Evolutionary conservation across 805 yeast genomes (phyloP).

Genomic region (Nematodospora valgi): DNA sequence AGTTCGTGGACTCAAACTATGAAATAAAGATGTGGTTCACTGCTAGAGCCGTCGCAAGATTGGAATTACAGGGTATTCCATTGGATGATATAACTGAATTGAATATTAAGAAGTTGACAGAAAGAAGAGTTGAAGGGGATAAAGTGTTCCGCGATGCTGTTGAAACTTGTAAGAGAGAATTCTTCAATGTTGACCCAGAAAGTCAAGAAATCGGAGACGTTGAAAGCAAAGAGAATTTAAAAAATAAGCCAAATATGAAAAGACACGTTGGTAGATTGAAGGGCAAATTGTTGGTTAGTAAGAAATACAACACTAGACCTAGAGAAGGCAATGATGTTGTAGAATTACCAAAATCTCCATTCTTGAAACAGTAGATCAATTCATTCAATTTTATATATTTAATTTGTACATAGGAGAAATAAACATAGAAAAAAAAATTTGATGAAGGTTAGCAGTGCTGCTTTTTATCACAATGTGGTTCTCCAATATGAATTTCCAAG

Average conservation of each 20-base stretch:
- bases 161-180: constrained; percentile 40
- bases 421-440: not conserved
- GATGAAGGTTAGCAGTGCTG: not conserved
- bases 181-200: constrained; percentile 33
- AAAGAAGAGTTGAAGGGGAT: constrained; percentile 48
- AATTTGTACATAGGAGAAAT: constrained; percentile 5
- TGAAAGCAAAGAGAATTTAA: constrained; percentile 23
- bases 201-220: constrained; percentile 21
- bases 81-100: constrained; percentile 48
- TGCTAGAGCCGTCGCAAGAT: constrained; percentile 83
- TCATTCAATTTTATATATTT: not conserved
- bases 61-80: constrained; percentile 58
- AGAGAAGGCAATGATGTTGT: constrained; percentile 17
- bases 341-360: constrained; percentile 34
- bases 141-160: constrained; percentile 58
- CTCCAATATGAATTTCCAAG: constrained; percentile 20
- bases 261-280: constrained; percentile 23
- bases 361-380: constrained; percentile 11
- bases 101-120: constrained; percentile 52
- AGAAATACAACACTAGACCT: constrained; percentile 30
- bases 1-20: constrained; percentile 64
- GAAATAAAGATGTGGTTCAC: constrained; percentile 74
- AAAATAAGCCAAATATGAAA: constrained; percentile 23
- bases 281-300: constrained; percentile 25
- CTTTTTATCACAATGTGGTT: constrained; percentile 19